Conservation (phyloP, 345 rosid genomes). For the Gossypium ekmanianum region DNA sequence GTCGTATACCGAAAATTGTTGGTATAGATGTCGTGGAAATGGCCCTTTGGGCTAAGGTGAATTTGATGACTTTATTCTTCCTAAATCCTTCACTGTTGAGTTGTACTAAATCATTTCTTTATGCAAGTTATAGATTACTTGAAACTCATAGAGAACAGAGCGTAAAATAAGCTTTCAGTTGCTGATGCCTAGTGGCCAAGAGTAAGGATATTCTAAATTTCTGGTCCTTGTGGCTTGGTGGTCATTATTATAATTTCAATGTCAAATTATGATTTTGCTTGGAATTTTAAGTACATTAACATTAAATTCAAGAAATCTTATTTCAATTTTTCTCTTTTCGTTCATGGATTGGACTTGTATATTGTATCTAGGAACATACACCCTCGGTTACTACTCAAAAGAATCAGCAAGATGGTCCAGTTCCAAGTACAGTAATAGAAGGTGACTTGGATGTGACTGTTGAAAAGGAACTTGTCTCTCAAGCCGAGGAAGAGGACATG, state of each 20-base stretch:
- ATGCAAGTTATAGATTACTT: neutral
- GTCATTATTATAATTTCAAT: neutral
- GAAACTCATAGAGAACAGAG: neutral
- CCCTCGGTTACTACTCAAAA: constrained; percentile 61
- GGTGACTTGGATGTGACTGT: constrained; percentile 82
- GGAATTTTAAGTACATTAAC: neutral
- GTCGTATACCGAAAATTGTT: constrained; percentile 51
- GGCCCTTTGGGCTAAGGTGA: constrained; percentile 99
- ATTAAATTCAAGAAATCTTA: neutral
- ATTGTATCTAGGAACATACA: constrained; percentile 70
- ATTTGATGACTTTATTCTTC: constrained; percentile 17
- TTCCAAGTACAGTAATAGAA: constrained; percentile 52
- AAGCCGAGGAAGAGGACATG: constrained; percentile 80
- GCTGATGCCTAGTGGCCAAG: constrained; percentile 6
- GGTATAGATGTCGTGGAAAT: constrained; percentile 87
- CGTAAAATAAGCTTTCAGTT: neutral
- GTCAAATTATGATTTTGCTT: neutral
- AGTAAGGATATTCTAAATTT: neutral
- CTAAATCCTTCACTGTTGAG: constrained; percentile 6
- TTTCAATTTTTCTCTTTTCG: neutral
- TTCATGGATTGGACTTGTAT: constrained; percentile 18
- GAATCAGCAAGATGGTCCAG: constrained; percentile 64
- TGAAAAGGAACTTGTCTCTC: constrained; percentile 93
- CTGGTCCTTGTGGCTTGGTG: neutral
- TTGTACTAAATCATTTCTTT: neutral